Evolutionary conservation across 2,329 filamentous ascomycete genomes (phyloP).

Genomic region (Paraphaeosphaeria minitans): DNA sequence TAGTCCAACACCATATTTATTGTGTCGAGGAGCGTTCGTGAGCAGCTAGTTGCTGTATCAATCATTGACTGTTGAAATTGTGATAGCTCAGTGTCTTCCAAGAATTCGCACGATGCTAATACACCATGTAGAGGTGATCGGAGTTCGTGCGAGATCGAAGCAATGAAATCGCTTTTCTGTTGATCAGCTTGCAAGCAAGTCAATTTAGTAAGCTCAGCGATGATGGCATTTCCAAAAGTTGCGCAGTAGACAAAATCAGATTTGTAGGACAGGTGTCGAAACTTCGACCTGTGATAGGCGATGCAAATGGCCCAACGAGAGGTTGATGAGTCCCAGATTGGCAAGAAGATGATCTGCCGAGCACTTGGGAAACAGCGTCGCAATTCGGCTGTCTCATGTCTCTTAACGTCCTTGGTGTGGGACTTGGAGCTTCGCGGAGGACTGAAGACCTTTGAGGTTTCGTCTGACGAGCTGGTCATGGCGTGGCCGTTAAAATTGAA

Average conservation of each 20-base stretch:
- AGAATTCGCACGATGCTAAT: constrained; percentile 50
- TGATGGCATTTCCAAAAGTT: not conserved
- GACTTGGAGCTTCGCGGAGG: not conserved
- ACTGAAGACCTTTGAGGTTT: not conserved
- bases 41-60: constrained; percentile 41
- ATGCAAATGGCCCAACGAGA: constrained; percentile 33
- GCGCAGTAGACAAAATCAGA: not conserved
- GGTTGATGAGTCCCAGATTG: constrained; percentile 40
- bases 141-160: constrained; percentile 52
- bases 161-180: constrained; percentile 48
- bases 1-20: constrained; percentile 52
- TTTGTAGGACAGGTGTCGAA: not conserved
- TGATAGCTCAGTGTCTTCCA: constrained; percentile 33
- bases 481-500: not conserved
- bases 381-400: not conserved
- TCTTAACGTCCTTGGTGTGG: not conserved
- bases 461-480: not conserved
- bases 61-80: constrained; percentile 49
- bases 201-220: not conserved
- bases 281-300: not conserved
- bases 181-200: constrained; percentile 28
- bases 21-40: constrained; percentile 52
- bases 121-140: constrained; percentile 66
- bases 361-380: constrained; percentile 53
- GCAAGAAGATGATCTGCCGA: constrained; percentile 47